Evolutionary conservation across 805 yeast genomes (phyloP), one percentile per base, ranked within the genome.

Genomic region (Ogataea paradorogensis): DNA sequence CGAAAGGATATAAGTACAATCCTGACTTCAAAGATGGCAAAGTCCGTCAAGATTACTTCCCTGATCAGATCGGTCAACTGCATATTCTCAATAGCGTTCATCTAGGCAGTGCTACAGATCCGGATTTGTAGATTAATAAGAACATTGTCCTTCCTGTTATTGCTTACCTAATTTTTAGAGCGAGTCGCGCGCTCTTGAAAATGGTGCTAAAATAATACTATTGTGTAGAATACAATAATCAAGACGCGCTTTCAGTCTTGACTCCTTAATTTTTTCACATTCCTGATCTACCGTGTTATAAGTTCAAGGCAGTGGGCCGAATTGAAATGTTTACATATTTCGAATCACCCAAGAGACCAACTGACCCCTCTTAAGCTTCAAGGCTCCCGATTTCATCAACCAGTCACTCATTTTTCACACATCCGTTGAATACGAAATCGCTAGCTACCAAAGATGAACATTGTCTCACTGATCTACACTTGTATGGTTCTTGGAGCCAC

Each of bases 1-100:
- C 85, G 13, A 76, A 82, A 38, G 82, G 80, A 11, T 93, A 93
- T 65, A 87, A 88, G 60, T 95, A 93, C 61, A 89, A 89, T 51
- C 99, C 99, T 0, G 73, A 78, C 48, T 95, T 59, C 59, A 65
- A 66, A 32, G 77, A 80, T 41, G 98, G 98, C 0, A 59, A 66
- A 37, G 93, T 85, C 5, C 58, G 66, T 29, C 99, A 93, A 59
- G 73, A 70, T 9, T 88, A 85, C 55, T 67, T 91, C 53, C 98
- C 97, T 0, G 66, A 70, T 7, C 82, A 71, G 18, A 55, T 84
- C 3, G 65, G 62, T 6, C 73, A 62, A 5, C 45, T 69, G 27
- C 66, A 63, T 37, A 78, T 87, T 50, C 63, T 84, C 33, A 74
- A 67, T 10, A 77, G 76, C 1, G 53, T 67, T 7, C 86, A 82